Percentiles rank a stretch among this genome's conserved stretches.
phyloP scores from a whole-genome alignment of 1,139 yeast species.

The Candida albicans region DNA sequence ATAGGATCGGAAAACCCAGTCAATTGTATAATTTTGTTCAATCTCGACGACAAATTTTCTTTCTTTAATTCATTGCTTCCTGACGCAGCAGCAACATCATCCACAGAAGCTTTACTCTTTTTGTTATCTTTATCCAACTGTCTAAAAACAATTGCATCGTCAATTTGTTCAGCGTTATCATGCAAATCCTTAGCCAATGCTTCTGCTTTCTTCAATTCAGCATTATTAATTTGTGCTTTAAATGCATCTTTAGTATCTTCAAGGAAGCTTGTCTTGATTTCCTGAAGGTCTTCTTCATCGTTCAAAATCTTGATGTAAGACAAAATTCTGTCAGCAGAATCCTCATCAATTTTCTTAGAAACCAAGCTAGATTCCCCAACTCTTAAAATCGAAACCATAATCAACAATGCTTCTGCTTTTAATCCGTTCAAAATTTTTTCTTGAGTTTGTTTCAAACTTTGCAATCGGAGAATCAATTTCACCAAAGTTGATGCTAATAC shows the following conservation, averaged over 20 bases:
- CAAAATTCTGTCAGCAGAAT: constrained; percentile 87
- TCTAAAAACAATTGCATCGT: constrained; percentile 79
- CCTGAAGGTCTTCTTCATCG: constrained; percentile 53
- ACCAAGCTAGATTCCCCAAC: constrained; percentile 84
- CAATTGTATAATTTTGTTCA: constrained; percentile 85
- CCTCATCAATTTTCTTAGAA: constrained; percentile 85
- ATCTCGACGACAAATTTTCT: constrained; percentile 70
- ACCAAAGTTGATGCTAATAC: constrained; percentile 87
- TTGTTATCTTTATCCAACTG: constrained; percentile 63
- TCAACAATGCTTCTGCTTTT: constrained; percentile 92
- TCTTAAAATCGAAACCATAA: constrained; percentile 87
- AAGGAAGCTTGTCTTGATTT: constrained; percentile 73
- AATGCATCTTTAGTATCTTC: constrained; percentile 88
- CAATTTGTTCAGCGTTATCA: constrained; percentile 76
- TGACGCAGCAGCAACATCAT: constrained; percentile 52
- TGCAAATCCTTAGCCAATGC: constrained; percentile 61
- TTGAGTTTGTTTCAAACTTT: constrained; percentile 52
- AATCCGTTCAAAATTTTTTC: constrained; percentile 70
- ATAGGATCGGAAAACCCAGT: constrained; percentile 98
- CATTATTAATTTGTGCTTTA: constrained; percentile 57
- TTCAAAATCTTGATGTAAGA: constrained; percentile 78
- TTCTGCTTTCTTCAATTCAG: constrained; percentile 57
- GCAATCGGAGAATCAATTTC: constrained; percentile 80
- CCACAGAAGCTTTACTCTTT: constrained; percentile 34
- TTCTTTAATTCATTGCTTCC: constrained; percentile 42